Percentiles rank a stretch among this genome's conserved stretches.
Evolutionary conservation across 2,329 filamentous ascomycete genomes (phyloP).

Genomic region (Chaetomium strumarium): DNA sequence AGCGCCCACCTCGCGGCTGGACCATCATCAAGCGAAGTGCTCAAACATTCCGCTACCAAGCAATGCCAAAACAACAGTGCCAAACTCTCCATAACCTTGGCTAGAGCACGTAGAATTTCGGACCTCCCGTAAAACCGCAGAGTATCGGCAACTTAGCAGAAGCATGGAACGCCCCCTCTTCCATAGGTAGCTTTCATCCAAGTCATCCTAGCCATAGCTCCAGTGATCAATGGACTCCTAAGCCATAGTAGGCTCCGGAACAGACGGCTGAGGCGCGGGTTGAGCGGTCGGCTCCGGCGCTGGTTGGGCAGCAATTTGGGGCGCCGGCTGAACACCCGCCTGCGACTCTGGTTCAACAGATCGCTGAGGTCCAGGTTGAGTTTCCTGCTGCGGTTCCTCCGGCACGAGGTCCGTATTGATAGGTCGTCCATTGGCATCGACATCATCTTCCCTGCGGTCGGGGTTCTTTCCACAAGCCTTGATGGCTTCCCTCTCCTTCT

Average conservation of each 20-base stretch:
- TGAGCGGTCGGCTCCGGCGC: background rate
- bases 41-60: too few species aligned
- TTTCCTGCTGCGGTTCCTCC: background rate
- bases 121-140: too few species aligned
- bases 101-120: too few species aligned
- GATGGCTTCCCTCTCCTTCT: constrained; percentile 43
- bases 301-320: too few species aligned
- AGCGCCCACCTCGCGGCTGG: too few species aligned
- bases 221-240: background rate
- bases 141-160: background rate
- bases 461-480: constrained; percentile 43
- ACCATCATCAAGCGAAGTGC: too few species aligned
- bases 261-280: background rate
- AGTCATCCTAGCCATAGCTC: background rate
- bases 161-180: background rate
- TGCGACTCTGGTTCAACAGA: background rate
- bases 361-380: background rate
- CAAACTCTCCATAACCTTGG: too few species aligned
- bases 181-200: background rate
- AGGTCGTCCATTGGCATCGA: constrained; percentile 35
- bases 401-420: constrained; percentile 31
- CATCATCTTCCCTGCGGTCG: constrained; percentile 40
- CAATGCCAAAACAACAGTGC: too few species aligned
- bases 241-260: background rate
- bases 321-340: background rate